A percentile compares a stretch with the other conserved stretches of the same genome.
Evolutionary conservation across 2,329 filamentous ascomycete genomes (phyloP).

Genomic region (Penicillium sp.): DNA sequence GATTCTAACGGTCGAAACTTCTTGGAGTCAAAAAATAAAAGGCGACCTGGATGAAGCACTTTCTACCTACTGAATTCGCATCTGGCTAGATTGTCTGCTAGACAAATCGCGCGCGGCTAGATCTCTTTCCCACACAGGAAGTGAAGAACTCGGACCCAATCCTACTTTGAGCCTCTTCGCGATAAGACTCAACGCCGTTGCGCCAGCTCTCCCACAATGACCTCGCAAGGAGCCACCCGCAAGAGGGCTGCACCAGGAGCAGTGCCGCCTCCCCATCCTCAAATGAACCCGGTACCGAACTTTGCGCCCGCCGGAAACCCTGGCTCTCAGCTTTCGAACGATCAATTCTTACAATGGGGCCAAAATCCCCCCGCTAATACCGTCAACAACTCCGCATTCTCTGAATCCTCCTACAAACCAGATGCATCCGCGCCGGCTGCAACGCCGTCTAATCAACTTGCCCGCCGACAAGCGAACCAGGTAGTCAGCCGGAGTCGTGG

Average conservation of each 20-base stretch:
- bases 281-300: constrained; percentile 50
- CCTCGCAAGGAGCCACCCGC: constrained; percentile 48
- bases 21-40: constrained; percentile 13
- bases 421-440: constrained; percentile 50
- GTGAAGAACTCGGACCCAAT: constrained; percentile 1
- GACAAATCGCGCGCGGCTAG: neutral
- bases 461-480: constrained; percentile 36
- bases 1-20: constrained; percentile 6
- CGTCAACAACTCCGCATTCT: constrained; percentile 31
- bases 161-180: constrained; percentile 1
- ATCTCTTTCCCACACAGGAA: neutral
- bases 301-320: constrained; percentile 43
- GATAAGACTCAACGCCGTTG: constrained; percentile 9
- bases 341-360: constrained; percentile 56
- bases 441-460: constrained; percentile 41
- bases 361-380: constrained; percentile 39
- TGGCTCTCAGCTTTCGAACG: constrained; percentile 46
- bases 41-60: constrained; percentile 18
- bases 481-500: constrained; percentile 37
- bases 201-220: constrained; percentile 29
- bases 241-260: constrained; percentile 73
- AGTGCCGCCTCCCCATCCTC: constrained; percentile 58
- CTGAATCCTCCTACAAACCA: constrained; percentile 48
- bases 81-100: constrained; percentile 9
- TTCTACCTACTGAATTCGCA: constrained; percentile 9